Conservation (phyloP, 352 stramenopile species). For the Pythium insidiosum region DNA sequence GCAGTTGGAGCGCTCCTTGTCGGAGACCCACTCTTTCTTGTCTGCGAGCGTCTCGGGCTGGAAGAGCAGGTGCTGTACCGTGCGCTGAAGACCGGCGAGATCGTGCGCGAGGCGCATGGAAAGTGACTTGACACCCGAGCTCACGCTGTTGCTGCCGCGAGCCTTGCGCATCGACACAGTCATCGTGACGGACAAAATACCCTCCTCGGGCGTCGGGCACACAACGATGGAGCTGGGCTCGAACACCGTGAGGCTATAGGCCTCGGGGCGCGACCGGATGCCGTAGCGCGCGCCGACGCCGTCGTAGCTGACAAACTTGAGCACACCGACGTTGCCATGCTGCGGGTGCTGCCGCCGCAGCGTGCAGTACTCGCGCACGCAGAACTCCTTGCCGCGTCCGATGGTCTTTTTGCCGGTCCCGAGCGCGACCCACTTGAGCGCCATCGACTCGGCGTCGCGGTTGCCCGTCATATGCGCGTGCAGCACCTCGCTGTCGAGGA, state of each 20-base stretch:
- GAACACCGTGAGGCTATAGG: conserved; percentile 73
- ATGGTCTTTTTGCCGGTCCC: conserved; percentile 66
- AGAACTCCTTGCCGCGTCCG: conserved; percentile 76
- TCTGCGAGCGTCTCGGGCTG: conserved; percentile 45
- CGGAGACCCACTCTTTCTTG: conserved; percentile 77
- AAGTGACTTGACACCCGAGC: conserved; percentile 57
- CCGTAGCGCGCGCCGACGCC: conserved; percentile 60
- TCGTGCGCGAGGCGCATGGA: conserved; percentile 56
- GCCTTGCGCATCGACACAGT: conserved; percentile 79
- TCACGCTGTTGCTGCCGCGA: conserved; percentile 48
- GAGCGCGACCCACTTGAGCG: conserved; percentile 80
- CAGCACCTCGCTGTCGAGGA: conserved; percentile 74
- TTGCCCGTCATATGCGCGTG: conserved; percentile 33
- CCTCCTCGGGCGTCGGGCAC: conserved; percentile 58
- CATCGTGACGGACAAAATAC: conserved; percentile 53
- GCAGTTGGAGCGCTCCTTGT: conserved; percentile 70
- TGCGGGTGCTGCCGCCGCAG: conserved; percentile 44
- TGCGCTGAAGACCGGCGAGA: conserved; percentile 37
- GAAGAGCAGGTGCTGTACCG: conserved; percentile 69
- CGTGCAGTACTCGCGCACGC: conserved; percentile 71
- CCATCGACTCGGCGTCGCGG: conserved; percentile 48
- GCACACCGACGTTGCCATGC: conserved; percentile 54
- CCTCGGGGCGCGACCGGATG: conserved; percentile 61
- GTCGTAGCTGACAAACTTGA: conserved; percentile 81
- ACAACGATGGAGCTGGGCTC: conserved; percentile 72